These are phyloP conservation scores for Gaeumannomyces tritici DNA, from an alignment of 2,329 filamentous ascomycete species.

Conservation along the genomic window DNA sequence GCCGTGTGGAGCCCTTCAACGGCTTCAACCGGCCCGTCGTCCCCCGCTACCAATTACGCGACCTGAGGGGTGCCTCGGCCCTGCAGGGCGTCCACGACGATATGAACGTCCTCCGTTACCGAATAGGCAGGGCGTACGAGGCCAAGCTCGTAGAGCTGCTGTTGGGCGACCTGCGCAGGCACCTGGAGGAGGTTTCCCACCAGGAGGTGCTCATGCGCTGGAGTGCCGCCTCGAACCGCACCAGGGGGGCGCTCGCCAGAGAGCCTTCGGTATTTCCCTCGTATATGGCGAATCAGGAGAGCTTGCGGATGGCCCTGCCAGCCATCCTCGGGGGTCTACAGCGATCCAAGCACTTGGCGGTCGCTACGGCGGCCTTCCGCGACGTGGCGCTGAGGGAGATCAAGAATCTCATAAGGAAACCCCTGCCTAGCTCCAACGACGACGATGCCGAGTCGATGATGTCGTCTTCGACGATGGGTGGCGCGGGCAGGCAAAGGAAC, in stretches of 20 bases:
- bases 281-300: conserved; percentile 65
- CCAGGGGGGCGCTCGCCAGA: conserved; percentile 56
- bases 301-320: conserved; percentile 60
- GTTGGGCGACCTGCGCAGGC: conserved; percentile 69
- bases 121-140: conserved; percentile 84
- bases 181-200: conserved; percentile 62
- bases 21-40: conserved; percentile 2
- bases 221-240: conserved; percentile 66
- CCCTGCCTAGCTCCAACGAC: conserved; percentile 85
- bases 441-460: conserved; percentile 89
- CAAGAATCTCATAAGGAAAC: conserved; percentile 70
- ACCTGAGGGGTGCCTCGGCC: conserved; percentile 68
- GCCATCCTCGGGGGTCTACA: conserved; percentile 71
- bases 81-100: conserved; percentile 73
- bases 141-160: conserved; percentile 68
- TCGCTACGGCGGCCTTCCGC: conserved; percentile 75
- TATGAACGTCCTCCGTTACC: conserved; percentile 62
- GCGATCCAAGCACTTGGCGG: conserved; percentile 67
- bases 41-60: conserved; percentile 36
- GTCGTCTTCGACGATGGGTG: conserved; percentile 67
- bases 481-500: conserved; percentile 51
- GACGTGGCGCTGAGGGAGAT: conserved; percentile 80
- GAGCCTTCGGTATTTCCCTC: conserved; percentile 63
- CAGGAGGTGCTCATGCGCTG: conserved; percentile 75
- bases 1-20: conserved; percentile 42